phyloP scores from a whole-genome alignment of 2,329 filamentous ascomycete genomes.

The Ascochyta clinopodiicola region DNA sequence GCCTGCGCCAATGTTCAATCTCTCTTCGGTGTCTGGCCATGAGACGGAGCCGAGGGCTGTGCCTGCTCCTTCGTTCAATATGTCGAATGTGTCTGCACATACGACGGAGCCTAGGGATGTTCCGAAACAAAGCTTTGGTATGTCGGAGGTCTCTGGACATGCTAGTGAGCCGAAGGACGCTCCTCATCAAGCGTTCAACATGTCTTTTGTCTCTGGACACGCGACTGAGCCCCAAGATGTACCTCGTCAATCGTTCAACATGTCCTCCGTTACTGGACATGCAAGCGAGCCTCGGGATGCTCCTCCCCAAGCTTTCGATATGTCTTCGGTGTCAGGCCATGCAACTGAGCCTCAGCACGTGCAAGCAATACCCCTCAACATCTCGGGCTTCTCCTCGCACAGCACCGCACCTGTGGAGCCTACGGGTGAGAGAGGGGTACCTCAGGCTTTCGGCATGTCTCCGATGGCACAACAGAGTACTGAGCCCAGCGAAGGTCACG shows the following conservation, averaged over 20 bases:
- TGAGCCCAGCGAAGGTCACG: conserved; percentile 30
- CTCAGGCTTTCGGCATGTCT: conserved; percentile 36
- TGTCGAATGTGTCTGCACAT: conserved; percentile 35
- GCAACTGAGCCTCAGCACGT: conserved; percentile 22
- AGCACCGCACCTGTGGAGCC: conserved; percentile 39
- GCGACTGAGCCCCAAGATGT: conserved; percentile 33
- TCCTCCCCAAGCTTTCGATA: conserved; percentile 22
- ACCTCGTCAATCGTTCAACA: conserved; percentile 13
- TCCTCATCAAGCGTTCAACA: conserved; percentile 22
- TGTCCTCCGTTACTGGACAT: conserved; percentile 19
- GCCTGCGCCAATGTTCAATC: conserved; percentile 18
- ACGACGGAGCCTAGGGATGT: conserved; percentile 35
- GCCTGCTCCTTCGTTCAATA: conserved; percentile 24
- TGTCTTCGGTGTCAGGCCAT: conserved; percentile 34
- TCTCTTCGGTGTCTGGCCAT: conserved; percentile 33
- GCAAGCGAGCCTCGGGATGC: conserved; percentile 26
- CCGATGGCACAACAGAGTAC: conserved; percentile 38
- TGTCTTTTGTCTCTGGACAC: conserved; percentile 33
- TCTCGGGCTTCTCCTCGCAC: conserved; percentile 24
- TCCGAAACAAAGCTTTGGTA: conserved; percentile 25
- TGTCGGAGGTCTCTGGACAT: conserved; percentile 34
- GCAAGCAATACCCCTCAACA: conserved; percentile 12
- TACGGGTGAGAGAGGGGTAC: conserved; percentile 34
- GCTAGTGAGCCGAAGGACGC: conserved; percentile 24
- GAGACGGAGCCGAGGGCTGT: conserved; percentile 26